Evolutionary conservation across 73 alveolate species (phyloP).

Genomic region (Blepharisma japonicum): DNA sequence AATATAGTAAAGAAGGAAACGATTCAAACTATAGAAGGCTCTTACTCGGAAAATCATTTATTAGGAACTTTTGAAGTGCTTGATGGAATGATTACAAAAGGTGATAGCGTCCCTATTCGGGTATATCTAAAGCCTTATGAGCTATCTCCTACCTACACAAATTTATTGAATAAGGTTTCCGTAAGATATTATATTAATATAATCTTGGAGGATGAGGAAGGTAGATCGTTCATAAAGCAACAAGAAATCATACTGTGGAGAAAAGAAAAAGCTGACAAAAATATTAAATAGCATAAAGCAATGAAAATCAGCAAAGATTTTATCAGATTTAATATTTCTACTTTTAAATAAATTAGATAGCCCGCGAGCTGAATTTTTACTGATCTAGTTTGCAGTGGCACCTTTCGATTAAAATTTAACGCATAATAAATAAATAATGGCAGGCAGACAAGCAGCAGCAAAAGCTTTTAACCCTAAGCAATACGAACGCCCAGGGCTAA

Average conservation of each 20-base stretch:
- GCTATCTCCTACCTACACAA: conserved; percentile 87
- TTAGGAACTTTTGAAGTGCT: conserved; percentile 77
- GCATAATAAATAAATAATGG: too few relatives aligned
- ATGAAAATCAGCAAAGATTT: too few relatives aligned
- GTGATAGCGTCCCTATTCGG: conserved; percentile 86
- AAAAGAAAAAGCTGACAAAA: conserved; percentile 14
- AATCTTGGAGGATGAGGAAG: conserved; percentile 86
- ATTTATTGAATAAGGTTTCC: conserved; percentile 71
- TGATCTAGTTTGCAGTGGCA: too few relatives aligned
- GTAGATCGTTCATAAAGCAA: conserved; percentile 66
- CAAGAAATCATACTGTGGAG: conserved; percentile 66
- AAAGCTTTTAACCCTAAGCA: conserved; percentile 38
- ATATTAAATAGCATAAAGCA: too few relatives aligned
- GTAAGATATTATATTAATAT: conserved; percentile 75
- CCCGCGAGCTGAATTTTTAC: too few relatives aligned
- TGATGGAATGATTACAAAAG: conserved; percentile 92
- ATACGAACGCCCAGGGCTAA: conserved; percentile 71
- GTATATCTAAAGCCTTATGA: conserved; percentile 75
- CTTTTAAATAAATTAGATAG: too few relatives aligned
- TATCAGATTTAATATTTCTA: too few relatives aligned
- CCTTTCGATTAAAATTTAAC: too few relatives aligned
- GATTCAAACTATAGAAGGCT: conserved; percentile 61
- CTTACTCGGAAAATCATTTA: conserved; percentile 55
- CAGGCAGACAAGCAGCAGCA: neutral
- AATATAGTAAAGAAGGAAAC: conserved; percentile 77